These are phyloP conservation scores for Pyrenochaeta sp. DNA, from an alignment of 2,329 filamentous ascomycete genomes.

Conservation along the genomic window DNA sequence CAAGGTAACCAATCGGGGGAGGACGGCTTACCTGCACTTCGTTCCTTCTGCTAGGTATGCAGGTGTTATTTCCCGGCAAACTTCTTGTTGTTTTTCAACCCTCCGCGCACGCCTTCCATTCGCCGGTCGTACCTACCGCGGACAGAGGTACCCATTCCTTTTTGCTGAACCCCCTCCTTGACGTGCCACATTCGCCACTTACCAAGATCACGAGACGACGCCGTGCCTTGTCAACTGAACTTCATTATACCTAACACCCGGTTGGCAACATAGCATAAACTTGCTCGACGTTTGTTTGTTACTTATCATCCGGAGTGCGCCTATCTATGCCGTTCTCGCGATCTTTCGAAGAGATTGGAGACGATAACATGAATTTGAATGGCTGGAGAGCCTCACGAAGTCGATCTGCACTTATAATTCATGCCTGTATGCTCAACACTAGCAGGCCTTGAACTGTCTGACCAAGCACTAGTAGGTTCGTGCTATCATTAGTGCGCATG, in stretches of 20 bases:
- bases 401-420: background rate
- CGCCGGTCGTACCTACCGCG: background rate
- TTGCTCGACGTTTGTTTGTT: too few relatives aligned
- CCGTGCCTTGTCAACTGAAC: background rate
- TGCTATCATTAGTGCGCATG: background rate
- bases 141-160: background rate
- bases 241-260: background rate
- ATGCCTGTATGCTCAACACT: background rate
- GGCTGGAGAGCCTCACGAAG: too few relatives aligned
- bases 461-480: background rate
- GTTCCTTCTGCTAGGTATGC: background rate
- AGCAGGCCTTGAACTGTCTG: background rate
- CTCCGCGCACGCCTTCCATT: background rate
- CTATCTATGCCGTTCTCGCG: too few relatives aligned
- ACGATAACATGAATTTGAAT: too few relatives aligned
- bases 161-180: background rate
- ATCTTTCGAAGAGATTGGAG: too few relatives aligned
- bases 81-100: background rate
- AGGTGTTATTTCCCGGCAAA: background rate
- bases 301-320: too few relatives aligned
- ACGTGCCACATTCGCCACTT: background rate
- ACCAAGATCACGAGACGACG: background rate
- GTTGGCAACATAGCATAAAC: too few relatives aligned
- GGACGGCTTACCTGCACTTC: background rate
- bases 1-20: background rate